phyloP scores from a whole-genome alignment of 345 rosid genomes.

The Durio zibethinus region DNA sequence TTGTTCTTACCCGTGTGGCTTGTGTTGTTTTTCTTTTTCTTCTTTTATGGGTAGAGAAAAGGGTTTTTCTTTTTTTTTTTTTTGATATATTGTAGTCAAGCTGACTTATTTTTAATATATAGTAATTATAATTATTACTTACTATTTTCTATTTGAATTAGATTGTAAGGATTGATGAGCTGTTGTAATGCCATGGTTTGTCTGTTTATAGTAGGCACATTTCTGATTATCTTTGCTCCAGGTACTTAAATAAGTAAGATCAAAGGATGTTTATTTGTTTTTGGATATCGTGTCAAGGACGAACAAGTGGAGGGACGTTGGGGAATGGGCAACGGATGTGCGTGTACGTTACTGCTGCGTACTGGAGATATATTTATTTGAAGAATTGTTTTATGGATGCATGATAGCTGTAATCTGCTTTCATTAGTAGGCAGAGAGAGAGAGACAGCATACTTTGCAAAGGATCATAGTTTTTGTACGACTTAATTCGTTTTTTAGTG shows the following conservation, averaged over 20 bases:
- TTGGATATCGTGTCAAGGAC: background rate
- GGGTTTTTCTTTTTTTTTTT: background rate
- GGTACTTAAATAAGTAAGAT: background rate
- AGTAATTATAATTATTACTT: no score
- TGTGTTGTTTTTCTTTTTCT: constrained; percentile 15
- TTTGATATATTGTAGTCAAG: background rate
- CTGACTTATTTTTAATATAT: no score
- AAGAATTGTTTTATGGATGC: constrained; percentile 6
- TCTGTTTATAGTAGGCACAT: no score
- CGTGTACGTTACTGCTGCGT: background rate
- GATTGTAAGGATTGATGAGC: background rate
- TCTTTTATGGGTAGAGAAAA: background rate
- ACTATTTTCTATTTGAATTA: background rate
- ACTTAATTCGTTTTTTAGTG: no score
- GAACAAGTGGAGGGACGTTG: background rate
- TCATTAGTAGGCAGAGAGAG: background rate
- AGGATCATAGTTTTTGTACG: background rate
- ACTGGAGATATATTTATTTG: background rate
- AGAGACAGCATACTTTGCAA: background rate
- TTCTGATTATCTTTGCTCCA: background rate
- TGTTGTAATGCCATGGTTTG: no score
- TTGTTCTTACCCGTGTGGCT: constrained; percentile 42
- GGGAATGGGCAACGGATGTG: background rate
- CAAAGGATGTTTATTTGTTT: background rate
- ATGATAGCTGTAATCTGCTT: constrained; percentile 36